These are phyloP conservation scores for Clavispora santaluciae DNA, from an alignment of 805 yeast species.

Conservation along the genomic window DNA sequence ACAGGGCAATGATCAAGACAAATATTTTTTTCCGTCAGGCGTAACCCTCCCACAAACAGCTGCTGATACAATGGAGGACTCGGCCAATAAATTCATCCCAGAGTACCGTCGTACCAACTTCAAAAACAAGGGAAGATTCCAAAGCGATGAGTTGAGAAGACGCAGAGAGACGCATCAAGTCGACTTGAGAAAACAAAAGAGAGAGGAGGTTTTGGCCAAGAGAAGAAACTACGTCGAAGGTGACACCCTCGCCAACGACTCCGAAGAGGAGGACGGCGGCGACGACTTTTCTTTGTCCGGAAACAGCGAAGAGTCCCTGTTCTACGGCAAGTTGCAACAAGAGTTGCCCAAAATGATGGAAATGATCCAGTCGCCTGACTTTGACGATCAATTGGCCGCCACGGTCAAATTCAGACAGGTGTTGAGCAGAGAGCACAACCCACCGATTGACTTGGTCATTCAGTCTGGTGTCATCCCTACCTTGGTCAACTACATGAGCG, in stretches of 20 bases:
- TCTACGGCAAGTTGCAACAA: conserved; percentile 38
- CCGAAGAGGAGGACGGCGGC: conserved; percentile 39
- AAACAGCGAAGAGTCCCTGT: conserved; percentile 44
- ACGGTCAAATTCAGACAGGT: conserved; percentile 92
- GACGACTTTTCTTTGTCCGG: conserved; percentile 33
- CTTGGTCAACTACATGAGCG: conserved; percentile 77
- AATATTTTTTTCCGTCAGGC: background rate
- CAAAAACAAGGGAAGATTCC: conserved; percentile 90
- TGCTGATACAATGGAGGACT: conserved; percentile 56
- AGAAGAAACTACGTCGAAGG: conserved; percentile 68
- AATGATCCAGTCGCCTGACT: conserved; percentile 67
- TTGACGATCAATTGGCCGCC: conserved; percentile 79
- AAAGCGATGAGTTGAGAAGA: conserved; percentile 94
- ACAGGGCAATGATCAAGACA: background rate
- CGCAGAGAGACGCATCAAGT: conserved; percentile 97
- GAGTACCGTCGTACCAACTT: conserved; percentile 96
- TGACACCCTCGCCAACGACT: conserved; percentile 32
- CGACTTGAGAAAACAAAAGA: conserved; percentile 90
- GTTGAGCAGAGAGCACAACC: conserved; percentile 88
- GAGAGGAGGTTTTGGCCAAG: conserved; percentile 91
- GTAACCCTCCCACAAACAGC: background rate
- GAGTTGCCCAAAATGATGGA: conserved; percentile 86
- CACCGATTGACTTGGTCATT: conserved; percentile 92
- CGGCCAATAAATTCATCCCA: conserved; percentile 83
- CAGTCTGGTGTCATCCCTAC: conserved; percentile 91